Evolutionary conservation across 495 filamentous ascomycete genomes (phyloP).

Genomic region (Lophiostoma macrostomum): DNA sequence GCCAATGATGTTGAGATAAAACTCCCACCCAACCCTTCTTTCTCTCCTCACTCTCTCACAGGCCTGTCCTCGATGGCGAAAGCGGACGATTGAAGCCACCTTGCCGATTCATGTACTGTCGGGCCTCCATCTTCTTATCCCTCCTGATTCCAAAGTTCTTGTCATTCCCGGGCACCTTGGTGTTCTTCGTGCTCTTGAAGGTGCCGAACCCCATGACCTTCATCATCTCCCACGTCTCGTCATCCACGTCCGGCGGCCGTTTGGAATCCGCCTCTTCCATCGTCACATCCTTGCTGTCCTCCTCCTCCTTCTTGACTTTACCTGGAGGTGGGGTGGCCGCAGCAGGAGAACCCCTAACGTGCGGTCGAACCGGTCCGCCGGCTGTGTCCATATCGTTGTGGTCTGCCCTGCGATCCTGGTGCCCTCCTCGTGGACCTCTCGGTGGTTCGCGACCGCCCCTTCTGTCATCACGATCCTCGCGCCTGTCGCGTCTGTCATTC

Average conservation of each 20-base stretch:
- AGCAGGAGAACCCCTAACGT: no score
- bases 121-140: slow-evolving; percentile 92
- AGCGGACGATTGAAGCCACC: slow-evolving; percentile 95
- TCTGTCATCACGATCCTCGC: slow-evolving; percentile 11
- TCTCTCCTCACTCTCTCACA: neutral
- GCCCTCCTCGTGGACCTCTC: slow-evolving; percentile 24
- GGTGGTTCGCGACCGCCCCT: slow-evolving; percentile 25
- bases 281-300: slow-evolving; percentile 40
- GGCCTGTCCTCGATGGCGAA: slow-evolving; percentile 45
- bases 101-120: slow-evolving; percentile 98
- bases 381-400: neutral
- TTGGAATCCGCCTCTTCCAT: slow-evolving; percentile 25
- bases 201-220: slow-evolving; percentile 82
- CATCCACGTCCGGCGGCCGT: slow-evolving; percentile 37
- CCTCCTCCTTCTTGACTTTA: slow-evolving; percentile 41
- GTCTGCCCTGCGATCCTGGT: neutral
- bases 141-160: slow-evolving; percentile 79
- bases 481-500: slow-evolving; percentile 1
- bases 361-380: neutral
- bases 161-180: slow-evolving; percentile 82
- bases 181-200: slow-evolving; percentile 85
- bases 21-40: neutral
- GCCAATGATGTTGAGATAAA: neutral
- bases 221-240: slow-evolving; percentile 74
- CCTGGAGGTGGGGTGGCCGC: no score